phyloP scores from a whole-genome alignment of 139 green algal species.

The Chlorella sp. region DNA sequence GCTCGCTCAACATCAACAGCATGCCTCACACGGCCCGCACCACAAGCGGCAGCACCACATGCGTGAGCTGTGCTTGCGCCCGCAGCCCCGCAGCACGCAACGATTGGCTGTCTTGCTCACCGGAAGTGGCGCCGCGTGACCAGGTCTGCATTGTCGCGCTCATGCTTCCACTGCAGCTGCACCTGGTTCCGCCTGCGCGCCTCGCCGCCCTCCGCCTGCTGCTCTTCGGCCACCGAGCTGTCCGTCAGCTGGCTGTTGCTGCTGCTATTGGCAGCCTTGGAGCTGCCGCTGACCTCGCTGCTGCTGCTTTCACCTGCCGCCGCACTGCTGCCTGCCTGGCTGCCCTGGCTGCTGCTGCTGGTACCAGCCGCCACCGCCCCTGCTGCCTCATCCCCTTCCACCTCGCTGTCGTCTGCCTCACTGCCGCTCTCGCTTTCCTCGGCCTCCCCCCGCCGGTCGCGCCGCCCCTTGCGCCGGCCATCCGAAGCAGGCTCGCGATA shows the following conservation, averaged over 20 bases:
- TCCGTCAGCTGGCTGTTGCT: not conserved
- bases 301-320: not conserved
- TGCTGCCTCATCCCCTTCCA: not conserved
- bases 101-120: not conserved
- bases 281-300: not conserved
- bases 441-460: not conserved
- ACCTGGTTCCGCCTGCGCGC: not conserved
- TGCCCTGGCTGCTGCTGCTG: not conserved
- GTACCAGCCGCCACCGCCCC: not conserved
- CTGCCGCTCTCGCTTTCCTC: not conserved
- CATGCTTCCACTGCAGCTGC: conserved; percentile 26
- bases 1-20: too few species aligned
- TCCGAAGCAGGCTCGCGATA: conserved; percentile 43
- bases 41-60: too few species aligned
- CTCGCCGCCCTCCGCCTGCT: not conserved
- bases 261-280: not conserved
- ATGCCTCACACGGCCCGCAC: too few species aligned
- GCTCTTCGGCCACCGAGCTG: not conserved
- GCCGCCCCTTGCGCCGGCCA: not conserved
- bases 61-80: too few species aligned
- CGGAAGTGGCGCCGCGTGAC: conserved; percentile 40
- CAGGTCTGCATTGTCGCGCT: conserved; percentile 36
- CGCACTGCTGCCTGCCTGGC: not conserved
- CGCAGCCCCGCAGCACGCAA: not conserved
- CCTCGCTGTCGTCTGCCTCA: not conserved